phyloP scores from a whole-genome alignment of 768 basidiomycete genomes.

The Coprinopsis strossmayeri region DNA sequence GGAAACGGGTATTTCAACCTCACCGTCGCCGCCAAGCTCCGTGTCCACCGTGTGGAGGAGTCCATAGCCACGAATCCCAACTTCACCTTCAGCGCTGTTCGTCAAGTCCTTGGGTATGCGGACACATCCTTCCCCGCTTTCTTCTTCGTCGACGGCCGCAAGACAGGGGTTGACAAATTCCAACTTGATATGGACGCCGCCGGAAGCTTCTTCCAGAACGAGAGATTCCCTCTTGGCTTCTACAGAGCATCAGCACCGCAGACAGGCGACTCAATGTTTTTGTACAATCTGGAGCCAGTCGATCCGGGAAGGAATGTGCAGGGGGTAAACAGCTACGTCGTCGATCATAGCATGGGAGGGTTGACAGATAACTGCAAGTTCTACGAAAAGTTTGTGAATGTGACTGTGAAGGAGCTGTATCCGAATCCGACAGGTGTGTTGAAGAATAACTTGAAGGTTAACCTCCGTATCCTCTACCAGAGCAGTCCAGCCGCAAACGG shows the following conservation, averaged over 20 bases:
- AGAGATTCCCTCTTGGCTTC: conserved; percentile 13
- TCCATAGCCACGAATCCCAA: conserved; percentile 16
- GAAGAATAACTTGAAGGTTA: conserved; percentile 9
- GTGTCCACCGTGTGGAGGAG: conserved; percentile 12
- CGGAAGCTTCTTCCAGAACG: conserved; percentile 14
- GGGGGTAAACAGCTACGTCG: conserved; percentile 11
- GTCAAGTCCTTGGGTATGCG: conserved; percentile 13
- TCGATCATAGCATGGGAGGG: conserved; percentile 9
- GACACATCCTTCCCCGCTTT: conserved; percentile 11
- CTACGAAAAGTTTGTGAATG: conserved; percentile 15
- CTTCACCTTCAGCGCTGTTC: conserved; percentile 12
- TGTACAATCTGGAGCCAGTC: conserved; percentile 9
- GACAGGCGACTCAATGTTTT: not conserved
- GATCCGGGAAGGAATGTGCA: conserved; percentile 12
- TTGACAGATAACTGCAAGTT: conserved; percentile 9
- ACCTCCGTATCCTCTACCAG: conserved; percentile 6
- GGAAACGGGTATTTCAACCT: conserved; percentile 16
- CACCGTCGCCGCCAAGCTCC: conserved; percentile 12
- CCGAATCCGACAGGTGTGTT: conserved; percentile 14
- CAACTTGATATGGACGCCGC: conserved; percentile 13
- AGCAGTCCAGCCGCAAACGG: not conserved
- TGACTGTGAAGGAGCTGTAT: conserved; percentile 12
- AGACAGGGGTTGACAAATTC: conserved; percentile 1
- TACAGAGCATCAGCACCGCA: conserved; percentile 9
- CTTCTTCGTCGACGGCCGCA: conserved; percentile 16